phyloP scores from a whole-genome alignment of 2,329 filamentous ascomycete species.

The Incumbomyces lentus region DNA sequence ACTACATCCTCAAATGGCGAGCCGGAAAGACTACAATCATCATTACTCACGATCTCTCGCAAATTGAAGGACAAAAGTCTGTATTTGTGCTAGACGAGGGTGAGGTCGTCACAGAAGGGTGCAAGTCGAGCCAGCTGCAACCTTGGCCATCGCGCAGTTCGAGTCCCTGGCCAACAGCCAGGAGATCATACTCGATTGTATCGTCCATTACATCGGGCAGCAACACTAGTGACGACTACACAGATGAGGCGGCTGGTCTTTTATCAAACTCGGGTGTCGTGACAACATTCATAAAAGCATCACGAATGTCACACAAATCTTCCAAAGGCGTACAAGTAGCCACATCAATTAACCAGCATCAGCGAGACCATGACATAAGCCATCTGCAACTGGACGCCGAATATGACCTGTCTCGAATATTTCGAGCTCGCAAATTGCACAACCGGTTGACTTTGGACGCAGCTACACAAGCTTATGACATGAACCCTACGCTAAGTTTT shows the following conservation, averaged over 20 bases:
- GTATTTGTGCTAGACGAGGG: constrained; percentile 64
- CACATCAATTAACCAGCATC: background rate
- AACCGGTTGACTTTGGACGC: background rate
- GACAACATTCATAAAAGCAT: too few relatives aligned
- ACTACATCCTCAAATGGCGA: constrained; percentile 67
- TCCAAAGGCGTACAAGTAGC: background rate
- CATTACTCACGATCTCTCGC: constrained; percentile 79
- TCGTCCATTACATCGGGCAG: too few relatives aligned
- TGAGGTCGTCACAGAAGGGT: background rate
- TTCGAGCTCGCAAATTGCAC: background rate
- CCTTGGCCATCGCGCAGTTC: background rate
- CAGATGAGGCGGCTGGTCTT: too few relatives aligned
- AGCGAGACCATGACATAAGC: background rate
- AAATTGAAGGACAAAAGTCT: constrained; percentile 63
- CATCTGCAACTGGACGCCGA: background rate
- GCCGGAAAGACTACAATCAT: constrained; percentile 76
- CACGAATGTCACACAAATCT: too few relatives aligned
- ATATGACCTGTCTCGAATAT: background rate
- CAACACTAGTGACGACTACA: too few relatives aligned
- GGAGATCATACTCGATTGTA: too few relatives aligned
- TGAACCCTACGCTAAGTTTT: background rate
- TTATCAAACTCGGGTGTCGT: too few relatives aligned
- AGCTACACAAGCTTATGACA: background rate
- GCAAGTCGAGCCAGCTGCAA: background rate
- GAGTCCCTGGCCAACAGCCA: too few relatives aligned